Evolutionary conservation across 495 filamentous ascomycete genomes (phyloP), one percentile per base, ranked within the genome.

Genomic region (Penicillium taxi): DNA sequence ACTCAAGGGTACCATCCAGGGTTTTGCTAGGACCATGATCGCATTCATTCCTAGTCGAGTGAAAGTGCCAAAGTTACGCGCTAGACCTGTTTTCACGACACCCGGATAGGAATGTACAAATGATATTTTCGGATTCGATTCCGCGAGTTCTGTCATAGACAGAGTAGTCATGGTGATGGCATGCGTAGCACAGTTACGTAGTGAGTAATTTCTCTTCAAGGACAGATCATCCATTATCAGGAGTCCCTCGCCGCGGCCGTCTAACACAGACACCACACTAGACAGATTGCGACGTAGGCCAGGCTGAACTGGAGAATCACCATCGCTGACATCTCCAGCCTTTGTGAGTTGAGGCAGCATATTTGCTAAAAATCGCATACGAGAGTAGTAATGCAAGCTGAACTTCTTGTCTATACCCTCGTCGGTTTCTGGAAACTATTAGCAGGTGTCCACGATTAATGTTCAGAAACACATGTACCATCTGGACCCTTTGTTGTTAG

Each of bases 101-200:
- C 73, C 73, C 0, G 80, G 80, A 31, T 61, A 77, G 14, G 61
- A 48, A 37, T 84, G 80, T 2, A 84, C 50, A 48, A 82, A 82
- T 4, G 55, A 55, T 5, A 77, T 72, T 2, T 59, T 48, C 1
- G 73, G 72, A 13, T 73, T 58, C 32, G 48, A 20, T 33, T 51
- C 36, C 0, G 73, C 66, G 4, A 75, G 26, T 3, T 56, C 57
- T 42, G 39, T 42, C 68, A 64, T 12, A 1, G 58, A 55, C 0
- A 81, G 50, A 1, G 71, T 75, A 28, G 64, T 64, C 36, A 78
- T 56, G 14, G 69, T 59, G 22, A 50, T 48, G 0, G 60, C 47
- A 41, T 83, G 78, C 4, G 53, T 67, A 3, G 67, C 67, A 9
- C 50, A 37, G 0, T 52, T 52, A 5, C 56, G 31, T 9, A 72